Conservation (phyloP, 495 filamentous ascomycete species). For the Podospora pseudocomata region DNA sequence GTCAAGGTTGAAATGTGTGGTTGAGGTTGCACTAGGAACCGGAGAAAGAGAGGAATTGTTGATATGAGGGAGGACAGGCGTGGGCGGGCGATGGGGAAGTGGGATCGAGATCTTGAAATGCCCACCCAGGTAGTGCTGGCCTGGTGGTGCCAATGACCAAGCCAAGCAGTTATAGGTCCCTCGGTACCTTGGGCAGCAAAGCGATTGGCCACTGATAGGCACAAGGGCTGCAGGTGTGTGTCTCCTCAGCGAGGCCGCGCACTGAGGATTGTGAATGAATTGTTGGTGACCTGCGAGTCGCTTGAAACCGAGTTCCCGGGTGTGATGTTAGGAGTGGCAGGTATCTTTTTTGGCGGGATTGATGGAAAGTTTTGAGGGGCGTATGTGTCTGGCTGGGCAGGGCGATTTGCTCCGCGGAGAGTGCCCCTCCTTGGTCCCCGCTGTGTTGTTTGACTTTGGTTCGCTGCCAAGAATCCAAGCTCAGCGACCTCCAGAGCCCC, state of each 20-base stretch:
- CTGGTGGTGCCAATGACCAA: constrained; percentile 5
- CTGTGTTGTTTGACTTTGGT: constrained; percentile 1
- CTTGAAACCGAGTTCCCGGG: neutral
- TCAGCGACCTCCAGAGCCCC: neutral
- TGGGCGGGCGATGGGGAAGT: constrained; percentile 9
- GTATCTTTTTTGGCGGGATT: neutral
- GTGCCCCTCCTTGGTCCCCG: neutral
- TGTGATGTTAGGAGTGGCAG: neutral
- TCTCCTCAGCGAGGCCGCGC: neutral
- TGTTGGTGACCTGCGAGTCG: neutral
- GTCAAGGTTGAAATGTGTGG: neutral
- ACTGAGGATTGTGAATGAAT: neutral
- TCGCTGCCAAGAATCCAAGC: constrained; percentile 2
- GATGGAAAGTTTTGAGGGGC: neutral
- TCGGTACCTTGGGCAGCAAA: neutral
- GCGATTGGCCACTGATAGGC: constrained; percentile 11
- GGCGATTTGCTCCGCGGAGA: constrained; percentile 1
- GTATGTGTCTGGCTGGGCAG: neutral
- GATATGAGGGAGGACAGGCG: constrained; percentile 1
- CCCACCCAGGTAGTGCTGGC: constrained; percentile 1
- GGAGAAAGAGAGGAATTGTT: neutral
- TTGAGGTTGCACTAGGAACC: constrained; percentile 1
- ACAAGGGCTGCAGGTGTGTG: neutral
- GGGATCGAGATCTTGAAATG: constrained; percentile 19
- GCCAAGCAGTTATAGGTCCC: neutral